phyloP scores from a whole-genome alignment of 176 grass and related monocot species.

The Phragmites australis region DNA sequence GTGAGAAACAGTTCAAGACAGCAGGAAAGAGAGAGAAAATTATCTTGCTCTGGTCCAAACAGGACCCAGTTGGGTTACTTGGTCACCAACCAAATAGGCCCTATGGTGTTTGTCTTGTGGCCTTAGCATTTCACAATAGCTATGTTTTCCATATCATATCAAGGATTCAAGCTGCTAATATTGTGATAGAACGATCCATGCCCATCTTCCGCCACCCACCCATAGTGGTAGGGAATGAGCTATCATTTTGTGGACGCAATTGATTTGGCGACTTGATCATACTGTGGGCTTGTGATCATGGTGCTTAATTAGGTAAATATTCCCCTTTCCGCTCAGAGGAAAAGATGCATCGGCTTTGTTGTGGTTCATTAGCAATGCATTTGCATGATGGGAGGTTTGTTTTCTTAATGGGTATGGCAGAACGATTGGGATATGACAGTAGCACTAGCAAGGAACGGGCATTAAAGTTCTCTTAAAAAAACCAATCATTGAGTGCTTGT shows the following conservation, averaged over 20 bases:
- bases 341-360: background rate
- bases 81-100: background rate
- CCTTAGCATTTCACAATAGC: background rate
- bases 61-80: background rate
- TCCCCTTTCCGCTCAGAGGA: background rate
- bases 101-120: background rate
- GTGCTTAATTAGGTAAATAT: constrained; percentile 21
- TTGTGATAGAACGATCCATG: background rate
- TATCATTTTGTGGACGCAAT: constrained; percentile 24
- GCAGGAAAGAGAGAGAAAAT: background rate
- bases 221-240: constrained; percentile 10
- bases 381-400: background rate
- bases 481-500: background rate
- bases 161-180: background rate
- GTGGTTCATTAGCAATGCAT: constrained; percentile 12
- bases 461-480: background rate
- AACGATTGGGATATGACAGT: constrained; percentile 12
- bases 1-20: background rate
- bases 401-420: constrained; percentile 15
- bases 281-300: background rate
- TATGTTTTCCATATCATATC: background rate
- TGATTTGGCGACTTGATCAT: constrained; percentile 19
- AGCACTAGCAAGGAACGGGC: background rate
- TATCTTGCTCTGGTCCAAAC: background rate
- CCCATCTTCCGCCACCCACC: background rate